Percentiles rank a stretch among this genome's conserved stretches.
Evolutionary conservation across 768 basidiomycete genomes (phyloP).

Genomic region (Hygrocybe punicea): DNA sequence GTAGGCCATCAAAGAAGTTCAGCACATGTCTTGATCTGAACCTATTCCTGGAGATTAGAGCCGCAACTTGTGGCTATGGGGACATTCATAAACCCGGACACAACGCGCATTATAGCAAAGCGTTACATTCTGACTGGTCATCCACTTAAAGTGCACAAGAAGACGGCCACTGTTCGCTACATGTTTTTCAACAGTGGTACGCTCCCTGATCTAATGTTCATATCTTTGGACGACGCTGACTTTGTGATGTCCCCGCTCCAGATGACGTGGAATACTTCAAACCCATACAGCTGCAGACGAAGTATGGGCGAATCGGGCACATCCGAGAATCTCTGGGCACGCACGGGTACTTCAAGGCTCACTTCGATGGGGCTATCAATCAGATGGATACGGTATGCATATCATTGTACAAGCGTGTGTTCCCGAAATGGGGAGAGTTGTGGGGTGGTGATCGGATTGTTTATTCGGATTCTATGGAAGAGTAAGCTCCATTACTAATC

Average conservation of each 20-base stretch:
- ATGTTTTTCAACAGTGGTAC: constrained; percentile 93
- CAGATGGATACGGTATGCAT: constrained; percentile 98
- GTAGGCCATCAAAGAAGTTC: constrained; percentile 37
- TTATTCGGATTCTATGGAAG: constrained; percentile 39
- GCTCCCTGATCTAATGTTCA: constrained; percentile 19
- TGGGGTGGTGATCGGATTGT: constrained; percentile 37
- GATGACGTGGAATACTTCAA: constrained; percentile 92
- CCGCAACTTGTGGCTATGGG: constrained; percentile 88
- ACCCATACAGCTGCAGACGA: constrained; percentile 90
- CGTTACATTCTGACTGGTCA: constrained; percentile 94
- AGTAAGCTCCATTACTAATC: constrained; percentile 19
- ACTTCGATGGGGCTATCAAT: constrained; percentile 87
- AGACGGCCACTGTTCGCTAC: constrained; percentile 94
- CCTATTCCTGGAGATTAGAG: constrained; percentile 38
- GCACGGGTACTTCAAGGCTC: constrained; percentile 96
- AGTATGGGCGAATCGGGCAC: constrained; percentile 85
- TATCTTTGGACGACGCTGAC: background rate
- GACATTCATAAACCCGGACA: constrained; percentile 81
- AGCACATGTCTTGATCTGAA: constrained; percentile 1
- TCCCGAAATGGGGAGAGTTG: constrained; percentile 75
- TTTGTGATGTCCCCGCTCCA: constrained; percentile 18
- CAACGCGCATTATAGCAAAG: constrained; percentile 88
- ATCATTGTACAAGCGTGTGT: constrained; percentile 92
- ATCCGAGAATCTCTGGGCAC: constrained; percentile 91
- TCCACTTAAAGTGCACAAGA: constrained; percentile 95